Evolutionary conservation across 225 moss, liverwort and hornwort species (phyloP).

Genomic region (Sphagnum tenellum): DNA sequence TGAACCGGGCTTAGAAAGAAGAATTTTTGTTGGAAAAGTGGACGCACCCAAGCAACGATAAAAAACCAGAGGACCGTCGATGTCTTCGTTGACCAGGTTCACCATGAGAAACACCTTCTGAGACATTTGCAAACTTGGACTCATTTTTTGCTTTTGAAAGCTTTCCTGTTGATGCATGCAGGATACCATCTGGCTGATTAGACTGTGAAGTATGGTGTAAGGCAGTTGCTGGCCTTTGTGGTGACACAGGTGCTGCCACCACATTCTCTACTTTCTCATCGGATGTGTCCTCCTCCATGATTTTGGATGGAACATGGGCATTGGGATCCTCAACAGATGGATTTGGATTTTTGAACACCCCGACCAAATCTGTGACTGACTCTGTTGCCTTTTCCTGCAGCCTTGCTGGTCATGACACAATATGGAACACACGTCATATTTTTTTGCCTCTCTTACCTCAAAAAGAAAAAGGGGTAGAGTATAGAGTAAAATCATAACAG

Average conservation of each 20-base stretch:
- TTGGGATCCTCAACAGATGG: neutral
- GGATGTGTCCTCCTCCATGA: no score
- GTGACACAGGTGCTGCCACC: no score
- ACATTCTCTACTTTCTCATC: no score
- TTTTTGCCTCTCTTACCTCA: no score
- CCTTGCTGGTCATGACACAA: conserved; percentile 32
- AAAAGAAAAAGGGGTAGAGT: no score
- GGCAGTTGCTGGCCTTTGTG: no score
- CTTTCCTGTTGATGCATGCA: conserved; percentile 28
- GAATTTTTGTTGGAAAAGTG: no score
- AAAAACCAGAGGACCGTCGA: conserved; percentile 46
- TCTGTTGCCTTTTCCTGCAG: conserved; percentile 70
- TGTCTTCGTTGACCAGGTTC: conserved; percentile 12
- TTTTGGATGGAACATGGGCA: no score
- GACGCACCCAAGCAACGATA: conserved; percentile 38
- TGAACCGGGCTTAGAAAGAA: no score
- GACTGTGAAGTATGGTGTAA: neutral
- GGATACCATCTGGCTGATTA: neutral
- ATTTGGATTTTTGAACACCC: conserved; percentile 45
- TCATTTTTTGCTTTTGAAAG: conserved; percentile 14
- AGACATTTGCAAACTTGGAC: conserved; percentile 4
- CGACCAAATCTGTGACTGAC: conserved; percentile 68
- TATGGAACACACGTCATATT: no score
- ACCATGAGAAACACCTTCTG: conserved; percentile 16
- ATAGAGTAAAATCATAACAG: no score